phyloP scores from a whole-genome alignment of 2,329 filamentous ascomycete species.

The Shiraia sp. region DNA sequence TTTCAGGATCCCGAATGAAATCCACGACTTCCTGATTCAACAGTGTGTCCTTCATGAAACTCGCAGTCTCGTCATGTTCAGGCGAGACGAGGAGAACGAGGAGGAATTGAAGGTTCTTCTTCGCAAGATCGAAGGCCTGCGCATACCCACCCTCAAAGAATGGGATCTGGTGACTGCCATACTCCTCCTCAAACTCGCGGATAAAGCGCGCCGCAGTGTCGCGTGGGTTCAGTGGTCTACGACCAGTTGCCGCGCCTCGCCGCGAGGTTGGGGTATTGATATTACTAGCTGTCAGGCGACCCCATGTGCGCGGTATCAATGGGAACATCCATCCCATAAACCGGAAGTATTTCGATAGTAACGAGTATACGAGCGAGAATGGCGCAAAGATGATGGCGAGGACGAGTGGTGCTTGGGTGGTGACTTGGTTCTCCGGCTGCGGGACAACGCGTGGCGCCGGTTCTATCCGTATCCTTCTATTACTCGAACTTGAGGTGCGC shows the following conservation, averaged over 20 bases:
- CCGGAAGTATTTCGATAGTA: conserved; percentile 70
- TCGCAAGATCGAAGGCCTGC: conserved; percentile 85
- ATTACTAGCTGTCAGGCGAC: conserved; percentile 55
- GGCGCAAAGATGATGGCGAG: conserved; percentile 80
- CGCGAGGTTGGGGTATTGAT: conserved; percentile 46
- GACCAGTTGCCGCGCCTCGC: conserved; percentile 64
- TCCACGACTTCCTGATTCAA: conserved; percentile 72
- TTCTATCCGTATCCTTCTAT: conserved; percentile 53
- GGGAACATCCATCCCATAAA: conserved; percentile 78
- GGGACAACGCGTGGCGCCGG: conserved; percentile 86
- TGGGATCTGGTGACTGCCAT: conserved; percentile 71
- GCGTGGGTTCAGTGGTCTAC: conserved; percentile 77
- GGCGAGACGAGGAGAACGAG: conserved; percentile 87
- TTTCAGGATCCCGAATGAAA: conserved; percentile 74
- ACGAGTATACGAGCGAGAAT: conserved; percentile 74
- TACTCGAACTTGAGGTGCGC: conserved; percentile 37
- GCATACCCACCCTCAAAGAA: conserved; percentile 91
- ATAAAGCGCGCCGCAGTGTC: conserved; percentile 89
- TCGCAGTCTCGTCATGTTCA: conserved; percentile 88
- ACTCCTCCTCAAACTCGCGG: conserved; percentile 93
- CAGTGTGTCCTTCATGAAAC: conserved; percentile 81
- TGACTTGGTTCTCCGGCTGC: conserved; percentile 66
- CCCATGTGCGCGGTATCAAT: conserved; percentile 71
- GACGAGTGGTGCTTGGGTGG: conserved; percentile 73
- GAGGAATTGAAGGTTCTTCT: conserved; percentile 88